Conservation (phyloP, 2,329 filamentous ascomycete genomes). For the Paecilomyces formosus region DNA sequence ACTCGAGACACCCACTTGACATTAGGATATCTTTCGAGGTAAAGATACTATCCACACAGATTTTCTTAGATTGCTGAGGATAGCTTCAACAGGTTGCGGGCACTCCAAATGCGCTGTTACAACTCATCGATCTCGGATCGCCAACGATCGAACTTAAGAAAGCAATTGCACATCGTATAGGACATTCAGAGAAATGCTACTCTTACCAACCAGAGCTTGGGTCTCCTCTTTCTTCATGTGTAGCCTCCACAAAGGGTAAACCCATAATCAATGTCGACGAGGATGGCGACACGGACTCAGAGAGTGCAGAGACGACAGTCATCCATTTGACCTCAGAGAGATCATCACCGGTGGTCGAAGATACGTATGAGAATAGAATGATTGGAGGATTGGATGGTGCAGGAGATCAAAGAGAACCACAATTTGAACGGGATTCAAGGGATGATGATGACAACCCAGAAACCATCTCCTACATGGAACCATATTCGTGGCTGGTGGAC, state of each 20-base stretch:
- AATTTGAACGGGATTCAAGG: neutral
- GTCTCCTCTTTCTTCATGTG: neutral
- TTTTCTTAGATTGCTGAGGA: constrained; percentile 1
- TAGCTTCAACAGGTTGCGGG: constrained; percentile 1
- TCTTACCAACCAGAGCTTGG: neutral
- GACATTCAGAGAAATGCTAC: neutral
- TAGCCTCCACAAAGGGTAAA: neutral
- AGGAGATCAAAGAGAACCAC: neutral
- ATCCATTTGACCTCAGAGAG: neutral
- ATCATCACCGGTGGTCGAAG: neutral
- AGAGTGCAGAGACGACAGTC: neutral
- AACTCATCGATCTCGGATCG: neutral
- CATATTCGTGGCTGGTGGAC: constrained; percentile 1
- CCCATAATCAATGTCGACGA: neutral
- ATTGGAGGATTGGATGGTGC: neutral
- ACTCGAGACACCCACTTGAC: constrained; percentile 13
- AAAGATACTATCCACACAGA: constrained; percentile 3
- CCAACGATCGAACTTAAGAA: neutral
- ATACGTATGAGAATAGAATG: neutral
- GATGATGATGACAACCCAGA: constrained; percentile 8
- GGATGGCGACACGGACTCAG: neutral
- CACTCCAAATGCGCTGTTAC: neutral
- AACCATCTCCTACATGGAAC: neutral
- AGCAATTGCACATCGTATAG: neutral
- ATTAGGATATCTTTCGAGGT: constrained; percentile 24